These are phyloP conservation scores for Lunasporangiospora selenospora DNA, from an alignment of 192 early-diverging fungal genomes.

Conservation along the genomic window DNA sequence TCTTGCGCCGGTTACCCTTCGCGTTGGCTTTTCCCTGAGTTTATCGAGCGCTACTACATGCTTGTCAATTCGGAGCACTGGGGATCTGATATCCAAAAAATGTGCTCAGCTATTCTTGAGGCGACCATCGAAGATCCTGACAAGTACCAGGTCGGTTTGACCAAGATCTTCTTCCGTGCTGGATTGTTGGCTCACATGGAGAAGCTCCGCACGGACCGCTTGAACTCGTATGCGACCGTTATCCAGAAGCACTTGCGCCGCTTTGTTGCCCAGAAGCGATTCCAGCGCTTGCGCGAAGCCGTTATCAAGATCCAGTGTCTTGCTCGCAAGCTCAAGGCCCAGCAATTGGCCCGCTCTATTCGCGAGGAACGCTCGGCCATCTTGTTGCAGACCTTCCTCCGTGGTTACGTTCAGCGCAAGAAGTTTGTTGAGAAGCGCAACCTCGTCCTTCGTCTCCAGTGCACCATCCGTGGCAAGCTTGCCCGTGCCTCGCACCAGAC, in stretches of 20 bases:
- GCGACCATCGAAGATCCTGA: conserved; percentile 78
- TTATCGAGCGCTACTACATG: conserved; percentile 85
- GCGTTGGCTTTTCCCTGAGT: conserved; percentile 87
- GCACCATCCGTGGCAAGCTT: conserved; percentile 64
- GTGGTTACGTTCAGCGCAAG: conserved; percentile 66
- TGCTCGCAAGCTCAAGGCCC: conserved; percentile 66
- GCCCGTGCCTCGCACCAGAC: conserved; percentile 68
- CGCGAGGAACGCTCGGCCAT: conserved; percentile 76
- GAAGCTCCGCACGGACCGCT: conserved; percentile 85
- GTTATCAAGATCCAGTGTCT: conserved; percentile 74
- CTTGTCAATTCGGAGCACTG: conserved; percentile 61
- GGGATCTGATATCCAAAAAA: conserved; percentile 62
- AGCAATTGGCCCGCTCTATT: conserved; percentile 55
- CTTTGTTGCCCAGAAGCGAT: conserved; percentile 68
- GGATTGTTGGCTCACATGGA: conserved; percentile 91
- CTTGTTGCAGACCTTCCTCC: conserved; percentile 76
- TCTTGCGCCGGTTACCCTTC: conserved; percentile 98
- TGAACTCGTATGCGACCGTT: conserved; percentile 80
- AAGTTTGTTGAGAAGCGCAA: conserved; percentile 47
- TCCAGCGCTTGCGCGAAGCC: conserved; percentile 58
- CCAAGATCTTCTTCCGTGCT: conserved; percentile 99
- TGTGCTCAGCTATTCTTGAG: conserved; percentile 68
- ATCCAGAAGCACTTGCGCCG: conserved; percentile 91
- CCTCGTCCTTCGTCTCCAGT: conserved; percentile 72
- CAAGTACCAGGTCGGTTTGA: conserved; percentile 92